Conservation (phyloP, 169 alveolate genomes). For the Eimeria acervulina region DNA sequence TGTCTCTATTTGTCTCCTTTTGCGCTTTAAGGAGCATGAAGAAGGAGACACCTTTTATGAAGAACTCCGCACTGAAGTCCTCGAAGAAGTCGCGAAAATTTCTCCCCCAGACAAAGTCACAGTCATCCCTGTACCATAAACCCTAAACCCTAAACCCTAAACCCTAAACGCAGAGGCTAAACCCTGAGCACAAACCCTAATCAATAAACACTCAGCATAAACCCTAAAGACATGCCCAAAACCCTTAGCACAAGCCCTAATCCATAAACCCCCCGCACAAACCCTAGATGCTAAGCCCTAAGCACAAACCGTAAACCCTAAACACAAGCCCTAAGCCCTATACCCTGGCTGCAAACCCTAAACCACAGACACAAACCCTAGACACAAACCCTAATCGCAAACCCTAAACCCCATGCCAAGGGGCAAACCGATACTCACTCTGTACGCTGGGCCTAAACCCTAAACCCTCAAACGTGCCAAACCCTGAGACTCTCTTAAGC, state of each 20-base stretch:
- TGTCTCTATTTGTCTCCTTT: too few relatives aligned
- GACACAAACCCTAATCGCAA: too few relatives aligned
- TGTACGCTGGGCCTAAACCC: too few relatives aligned
- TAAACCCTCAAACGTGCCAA: too few relatives aligned
- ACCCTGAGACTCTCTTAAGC: too few relatives aligned
- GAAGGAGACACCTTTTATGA: constrained; percentile 88
- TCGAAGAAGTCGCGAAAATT: constrained; percentile 70
- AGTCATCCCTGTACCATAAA: constrained; percentile 56
- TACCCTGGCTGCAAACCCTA: constrained; percentile 6
- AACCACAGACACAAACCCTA: background rate
- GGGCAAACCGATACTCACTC: too few relatives aligned
- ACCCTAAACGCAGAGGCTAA: constrained; percentile 24
- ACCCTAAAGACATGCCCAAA: background rate
- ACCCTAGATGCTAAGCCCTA: too few relatives aligned
- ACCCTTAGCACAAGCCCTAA: background rate
- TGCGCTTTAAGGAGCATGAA: constrained; percentile 81
- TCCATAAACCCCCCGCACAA: too few relatives aligned
- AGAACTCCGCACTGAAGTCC: constrained; percentile 84
- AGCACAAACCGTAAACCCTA: background rate
- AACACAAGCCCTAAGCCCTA: background rate
- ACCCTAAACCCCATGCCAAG: too few relatives aligned
- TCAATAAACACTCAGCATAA: background rate
- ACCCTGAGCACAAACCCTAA: background rate
- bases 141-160: constrained; percentile 15
- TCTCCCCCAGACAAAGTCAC: constrained; percentile 64